phyloP scores from a whole-genome alignment of 257 asterid species.

The Scutellaria minor region DNA sequence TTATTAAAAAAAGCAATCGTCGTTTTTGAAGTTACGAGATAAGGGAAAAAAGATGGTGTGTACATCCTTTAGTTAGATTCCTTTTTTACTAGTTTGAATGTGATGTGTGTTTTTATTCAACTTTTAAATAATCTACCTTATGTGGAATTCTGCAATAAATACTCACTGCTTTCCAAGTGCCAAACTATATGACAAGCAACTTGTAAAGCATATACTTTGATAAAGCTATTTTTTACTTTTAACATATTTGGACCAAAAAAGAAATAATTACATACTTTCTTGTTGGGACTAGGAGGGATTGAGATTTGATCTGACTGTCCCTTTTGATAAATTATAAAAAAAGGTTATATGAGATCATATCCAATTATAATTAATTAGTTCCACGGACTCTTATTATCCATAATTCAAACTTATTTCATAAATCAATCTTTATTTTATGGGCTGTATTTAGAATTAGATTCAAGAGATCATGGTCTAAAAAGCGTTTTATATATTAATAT shows the following conservation, averaged over 20 bases:
- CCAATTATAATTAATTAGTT: no score
- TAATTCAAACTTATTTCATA: no score
- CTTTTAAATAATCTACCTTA: slow-evolving; percentile 25
- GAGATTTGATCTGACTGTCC: no score
- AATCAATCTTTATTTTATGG: no score
- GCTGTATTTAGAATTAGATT: no score
- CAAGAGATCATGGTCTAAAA: no score
- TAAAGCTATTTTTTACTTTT: slow-evolving; percentile 18
- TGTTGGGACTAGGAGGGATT: not conserved
- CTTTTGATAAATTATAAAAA: no score
- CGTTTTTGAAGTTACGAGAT: slow-evolving; percentile 15
- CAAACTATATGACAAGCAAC: slow-evolving; percentile 33
- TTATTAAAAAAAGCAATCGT: not conserved
- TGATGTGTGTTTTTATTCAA: slow-evolving; percentile 12
- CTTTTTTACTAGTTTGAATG: slow-evolving; percentile 13
- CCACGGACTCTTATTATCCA: no score
- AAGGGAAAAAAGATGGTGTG: not conserved
- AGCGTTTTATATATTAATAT: no score
- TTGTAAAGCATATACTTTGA: slow-evolving; percentile 34
- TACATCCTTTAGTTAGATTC: not conserved
- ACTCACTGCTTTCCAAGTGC: slow-evolving; percentile 33
- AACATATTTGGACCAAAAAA: slow-evolving; percentile 23
- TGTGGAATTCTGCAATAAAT: slow-evolving; percentile 27
- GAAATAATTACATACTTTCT: not conserved
- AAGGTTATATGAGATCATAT: no score